Evolutionary conservation across 768 basidiomycete species (phyloP).

Genomic region (Serendipita sp.): DNA sequence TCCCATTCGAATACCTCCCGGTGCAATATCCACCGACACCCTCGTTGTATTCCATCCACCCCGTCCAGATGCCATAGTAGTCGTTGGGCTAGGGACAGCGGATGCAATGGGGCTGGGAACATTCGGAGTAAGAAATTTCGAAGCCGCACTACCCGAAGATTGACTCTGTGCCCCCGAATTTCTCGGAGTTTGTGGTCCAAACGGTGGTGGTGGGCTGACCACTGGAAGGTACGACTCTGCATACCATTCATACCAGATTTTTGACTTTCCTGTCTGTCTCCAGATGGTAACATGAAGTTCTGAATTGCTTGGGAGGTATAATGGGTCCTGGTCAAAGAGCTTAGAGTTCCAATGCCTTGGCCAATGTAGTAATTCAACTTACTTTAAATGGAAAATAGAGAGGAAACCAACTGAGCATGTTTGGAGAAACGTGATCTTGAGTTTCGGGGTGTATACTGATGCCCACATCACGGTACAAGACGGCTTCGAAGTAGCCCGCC

Average conservation of each 20-base stretch:
- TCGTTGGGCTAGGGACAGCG: conserved; percentile 13
- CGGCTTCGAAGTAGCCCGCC: conserved; percentile 94
- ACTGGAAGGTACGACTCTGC: conserved; percentile 81
- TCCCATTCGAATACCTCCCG: conserved; percentile 19
- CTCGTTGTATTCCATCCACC: conserved; percentile 7
- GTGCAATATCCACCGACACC: conserved; percentile 9
- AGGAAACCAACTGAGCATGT: conserved; percentile 99
- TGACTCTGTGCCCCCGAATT: not conserved
- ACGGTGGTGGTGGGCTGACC: conserved; percentile 19
- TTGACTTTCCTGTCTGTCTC: conserved; percentile 75
- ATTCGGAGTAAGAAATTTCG: not conserved
- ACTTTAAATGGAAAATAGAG: conserved; percentile 90
- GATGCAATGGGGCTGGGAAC: not conserved
- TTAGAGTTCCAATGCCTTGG: not conserved
- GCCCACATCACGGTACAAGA: conserved; percentile 77
- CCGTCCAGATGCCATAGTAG: not conserved
- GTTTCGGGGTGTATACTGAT: conserved; percentile 87
- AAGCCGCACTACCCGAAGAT: not conserved
- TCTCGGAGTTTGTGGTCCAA: conserved; percentile 19
- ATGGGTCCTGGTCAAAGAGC: conserved; percentile 53
- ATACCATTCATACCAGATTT: conserved; percentile 99
- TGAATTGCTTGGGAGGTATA: conserved; percentile 83
- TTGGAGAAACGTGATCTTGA: conserved; percentile 71
- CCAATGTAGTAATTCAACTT: conserved; percentile 15
- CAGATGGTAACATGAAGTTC: conserved; percentile 89